Base-by-base conservation (phyloP, 768 basidiomycete species). In the Lactarius akahatsu region DNA sequence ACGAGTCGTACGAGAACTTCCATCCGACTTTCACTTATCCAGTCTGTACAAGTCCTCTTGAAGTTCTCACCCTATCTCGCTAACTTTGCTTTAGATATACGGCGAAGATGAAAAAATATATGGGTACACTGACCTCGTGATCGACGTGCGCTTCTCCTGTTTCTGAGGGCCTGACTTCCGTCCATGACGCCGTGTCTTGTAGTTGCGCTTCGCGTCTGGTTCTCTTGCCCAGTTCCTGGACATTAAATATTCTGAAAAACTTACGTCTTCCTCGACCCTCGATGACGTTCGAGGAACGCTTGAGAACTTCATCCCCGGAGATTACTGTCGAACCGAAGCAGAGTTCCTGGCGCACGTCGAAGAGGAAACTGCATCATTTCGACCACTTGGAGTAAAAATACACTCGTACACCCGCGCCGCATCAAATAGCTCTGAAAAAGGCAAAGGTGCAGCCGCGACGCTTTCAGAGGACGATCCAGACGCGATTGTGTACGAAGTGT, bases 101-200 rank as follows among this genome's bases (percentile, higher is more conserved):
- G 96, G 96, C 61, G 94, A 98, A 72, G 91, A 96, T 61, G 95
- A 99, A 78, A 95, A 89, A 78, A 89, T 98, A 63, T 98, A 96
- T 75, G 96, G 96, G 2, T 98, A 97, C 78, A 83, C 86, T 68
- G 89, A 89, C 72, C 82, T 99, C 40, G 75, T 83, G 32, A 89
- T 98, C 71, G 86, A 96, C 74, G 95, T 97, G 73, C 62, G 66
- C 43, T 43, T 41, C 68, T 87, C 77, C 57, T 30, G 26, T 57
- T 34, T 66, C 41, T 9, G 23, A 38, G 20, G 26, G 36, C 38
- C 38, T 63, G 38, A 57, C 30, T 47, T 23, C 11, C 58, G 8
- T 61, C 16, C 40, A 34, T 61, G 20, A 63, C 70, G 10, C 1
- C n/a, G 32, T 18, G 4, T 20, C 26, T 11, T 65, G 3, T 73